A percentile compares a stretch with the other conserved stretches of the same genome.
Conservation (phyloP, 768 basidiomycete species). For the Baorangia bicolor region DNA sequence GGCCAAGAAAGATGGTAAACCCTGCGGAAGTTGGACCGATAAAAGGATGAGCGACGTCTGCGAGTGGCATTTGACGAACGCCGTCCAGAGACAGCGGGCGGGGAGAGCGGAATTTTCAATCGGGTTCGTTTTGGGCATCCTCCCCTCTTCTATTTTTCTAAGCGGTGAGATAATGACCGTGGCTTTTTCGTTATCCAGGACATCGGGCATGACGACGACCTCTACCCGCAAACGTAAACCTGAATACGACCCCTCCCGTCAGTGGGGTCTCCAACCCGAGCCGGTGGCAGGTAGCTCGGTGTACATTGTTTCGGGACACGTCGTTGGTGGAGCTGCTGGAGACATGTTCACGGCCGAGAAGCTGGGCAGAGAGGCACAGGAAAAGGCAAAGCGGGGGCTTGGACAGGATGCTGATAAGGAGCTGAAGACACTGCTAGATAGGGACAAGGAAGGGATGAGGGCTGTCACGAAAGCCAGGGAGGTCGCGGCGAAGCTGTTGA, state of each 20-base stretch:
- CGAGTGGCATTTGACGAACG: constrained; percentile 86
- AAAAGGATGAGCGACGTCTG: constrained; percentile 84
- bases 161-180: neutral
- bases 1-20: constrained; percentile 71
- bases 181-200: constrained; percentile 41
- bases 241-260: constrained; percentile 64
- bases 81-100: constrained; percentile 71
- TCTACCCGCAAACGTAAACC: constrained; percentile 49
- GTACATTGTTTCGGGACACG: constrained; percentile 80
- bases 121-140: constrained; percentile 52
- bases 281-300: constrained; percentile 46
- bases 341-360: constrained; percentile 61
- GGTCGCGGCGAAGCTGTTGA: constrained; percentile 34
- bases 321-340: constrained; percentile 50
- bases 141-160: neutral
- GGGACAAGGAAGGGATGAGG: constrained; percentile 68
- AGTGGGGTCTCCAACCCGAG: constrained; percentile 73
- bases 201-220: constrained; percentile 62
- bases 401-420: constrained; percentile 60
- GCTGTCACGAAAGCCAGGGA: constrained; percentile 62
- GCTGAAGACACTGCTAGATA: constrained; percentile 57
- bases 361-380: constrained; percentile 79
- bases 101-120: constrained; percentile 82
- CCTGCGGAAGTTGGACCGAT: constrained; percentile 90
- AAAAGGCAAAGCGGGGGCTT: constrained; percentile 64